A percentile compares a stretch with the other conserved stretches of the same genome.
Evolutionary conservation across 2,329 filamentous ascomycete genomes (phyloP).

Genomic region (Thelonectria rubi): DNA sequence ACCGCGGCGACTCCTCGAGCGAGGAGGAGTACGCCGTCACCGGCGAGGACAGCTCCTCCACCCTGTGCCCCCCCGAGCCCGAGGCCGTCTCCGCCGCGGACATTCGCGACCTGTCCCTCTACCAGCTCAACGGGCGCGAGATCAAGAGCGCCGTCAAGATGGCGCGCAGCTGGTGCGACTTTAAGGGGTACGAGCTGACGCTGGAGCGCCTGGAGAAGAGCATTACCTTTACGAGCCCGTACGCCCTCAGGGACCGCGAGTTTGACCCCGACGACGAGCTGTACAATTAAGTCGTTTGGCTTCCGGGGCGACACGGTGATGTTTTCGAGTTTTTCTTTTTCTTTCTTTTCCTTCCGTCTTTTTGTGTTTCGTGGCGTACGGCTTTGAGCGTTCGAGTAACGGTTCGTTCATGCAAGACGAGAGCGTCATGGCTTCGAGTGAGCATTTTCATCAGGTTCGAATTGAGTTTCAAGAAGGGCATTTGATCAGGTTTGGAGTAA

Average conservation of each 20-base stretch:
- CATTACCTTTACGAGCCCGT: slow-evolving; percentile 56
- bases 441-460: too few species aligned
- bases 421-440: too few species aligned
- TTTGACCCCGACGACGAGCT: slow-evolving; percentile 40
- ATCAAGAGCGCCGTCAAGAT: slow-evolving; percentile 60
- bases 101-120: slow-evolving; percentile 50
- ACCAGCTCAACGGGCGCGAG: slow-evolving; percentile 56
- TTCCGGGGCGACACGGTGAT: too few species aligned
- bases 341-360: too few species aligned
- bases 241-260: slow-evolving; percentile 48
- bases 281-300: slow-evolving; percentile 36
- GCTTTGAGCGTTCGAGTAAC: too few species aligned
- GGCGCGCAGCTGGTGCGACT: slow-evolving; percentile 55
- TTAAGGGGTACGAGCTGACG: slow-evolving; percentile 55
- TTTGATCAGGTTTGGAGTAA: too few species aligned
- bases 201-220: slow-evolving; percentile 54
- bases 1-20: background rate
- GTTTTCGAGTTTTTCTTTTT: too few species aligned
- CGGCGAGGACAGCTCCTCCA: too few species aligned
- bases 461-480: too few species aligned
- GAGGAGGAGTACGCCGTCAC: background rate
- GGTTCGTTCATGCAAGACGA: too few species aligned
- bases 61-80: too few species aligned
- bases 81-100: slow-evolving; percentile 37
- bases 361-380: too few species aligned